These are phyloP conservation scores for Melastoma malabathricum DNA, from an alignment of 345 rosid species.

Conservation along the genomic window DNA sequence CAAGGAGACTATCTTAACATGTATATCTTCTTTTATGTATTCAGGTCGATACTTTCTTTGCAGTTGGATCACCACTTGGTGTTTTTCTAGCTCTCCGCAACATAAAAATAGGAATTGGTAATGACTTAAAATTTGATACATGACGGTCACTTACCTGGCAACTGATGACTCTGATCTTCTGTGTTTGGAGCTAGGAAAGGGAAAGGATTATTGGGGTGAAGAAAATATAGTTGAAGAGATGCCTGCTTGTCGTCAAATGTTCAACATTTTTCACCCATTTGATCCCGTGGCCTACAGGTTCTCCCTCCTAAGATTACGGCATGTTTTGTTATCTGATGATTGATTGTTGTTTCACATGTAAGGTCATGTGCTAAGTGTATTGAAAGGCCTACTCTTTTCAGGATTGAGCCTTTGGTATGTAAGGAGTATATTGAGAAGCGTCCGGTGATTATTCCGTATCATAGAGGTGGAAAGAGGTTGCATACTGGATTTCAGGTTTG, in stretches of 20 bases:
- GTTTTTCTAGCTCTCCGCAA: conserved; percentile 94
- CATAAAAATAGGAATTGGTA: conserved; percentile 84
- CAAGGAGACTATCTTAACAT: too few species aligned
- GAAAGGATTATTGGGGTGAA: conserved; percentile 76
- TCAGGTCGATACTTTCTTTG: conserved; percentile 96
- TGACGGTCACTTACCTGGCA: not conserved
- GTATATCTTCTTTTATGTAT: conserved; percentile 5
- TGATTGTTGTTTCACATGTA: not conserved
- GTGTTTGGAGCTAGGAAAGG: conserved; percentile 37
- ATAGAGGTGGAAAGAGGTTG: conserved; percentile 92
- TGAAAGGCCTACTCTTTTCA: conserved; percentile 14
- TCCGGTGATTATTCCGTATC: conserved; percentile 87
- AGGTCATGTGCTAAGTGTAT: not conserved
- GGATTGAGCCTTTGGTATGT: conserved; percentile 92
- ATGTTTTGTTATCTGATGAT: too few species aligned
- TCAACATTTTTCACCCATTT: conserved; percentile 93
- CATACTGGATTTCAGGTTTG: conserved; percentile 86
- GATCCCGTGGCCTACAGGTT: conserved; percentile 99
- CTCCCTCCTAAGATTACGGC: not conserved
- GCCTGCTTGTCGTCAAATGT: conserved; percentile 91
- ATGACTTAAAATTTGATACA: not conserved
- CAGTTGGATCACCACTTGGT: conserved; percentile 98
- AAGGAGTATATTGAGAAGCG: conserved; percentile 52
- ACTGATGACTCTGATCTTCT: not conserved
- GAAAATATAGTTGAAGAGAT: conserved; percentile 76